These are phyloP conservation scores for Tylopilus vinaceipallidus DNA, from an alignment of 768 basidiomycete genomes.

Conservation along the genomic window DNA sequence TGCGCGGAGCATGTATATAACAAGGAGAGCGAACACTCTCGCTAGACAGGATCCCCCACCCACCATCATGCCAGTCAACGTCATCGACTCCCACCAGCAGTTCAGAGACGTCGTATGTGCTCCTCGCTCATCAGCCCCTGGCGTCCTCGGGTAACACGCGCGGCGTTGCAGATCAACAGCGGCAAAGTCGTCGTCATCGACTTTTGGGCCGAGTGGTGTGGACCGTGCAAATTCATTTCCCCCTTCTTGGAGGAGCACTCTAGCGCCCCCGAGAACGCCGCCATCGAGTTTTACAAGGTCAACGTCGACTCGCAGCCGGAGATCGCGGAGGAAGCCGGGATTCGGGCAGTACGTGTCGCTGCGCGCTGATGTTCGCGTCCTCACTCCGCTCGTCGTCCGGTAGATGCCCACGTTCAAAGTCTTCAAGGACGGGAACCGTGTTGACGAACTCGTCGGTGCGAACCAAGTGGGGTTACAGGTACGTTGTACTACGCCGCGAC, in stretches of 20 bases:
- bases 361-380: too few species aligned
- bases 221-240: conserved; percentile 14
- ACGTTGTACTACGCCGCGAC: background rate
- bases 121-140: too few species aligned
- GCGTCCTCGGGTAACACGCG: too few species aligned
- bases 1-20: too few species aligned
- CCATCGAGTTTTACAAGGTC: conserved; percentile 66
- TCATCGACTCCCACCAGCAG: too few species aligned
- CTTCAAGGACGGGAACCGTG: background rate
- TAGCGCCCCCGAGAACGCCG: conserved; percentile 9
- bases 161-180: conserved; percentile 7
- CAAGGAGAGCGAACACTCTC: too few species aligned
- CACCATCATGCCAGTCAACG: too few species aligned
- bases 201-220: conserved; percentile 23
- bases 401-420: conserved; percentile 16
- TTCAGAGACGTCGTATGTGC: too few species aligned
- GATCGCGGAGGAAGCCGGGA: conserved; percentile 48
- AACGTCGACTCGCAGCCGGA: conserved; percentile 57
- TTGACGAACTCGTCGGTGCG: conserved; percentile 3
- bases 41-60: too few species aligned
- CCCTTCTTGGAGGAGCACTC: conserved; percentile 13
- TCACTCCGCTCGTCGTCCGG: too few species aligned
- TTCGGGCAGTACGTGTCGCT: conserved; percentile 53
- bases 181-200: conserved; percentile 16
- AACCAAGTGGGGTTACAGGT: background rate